Conservation (phyloP, 768 basidiomycete species). For the Leccinum sublutescens region DNA sequence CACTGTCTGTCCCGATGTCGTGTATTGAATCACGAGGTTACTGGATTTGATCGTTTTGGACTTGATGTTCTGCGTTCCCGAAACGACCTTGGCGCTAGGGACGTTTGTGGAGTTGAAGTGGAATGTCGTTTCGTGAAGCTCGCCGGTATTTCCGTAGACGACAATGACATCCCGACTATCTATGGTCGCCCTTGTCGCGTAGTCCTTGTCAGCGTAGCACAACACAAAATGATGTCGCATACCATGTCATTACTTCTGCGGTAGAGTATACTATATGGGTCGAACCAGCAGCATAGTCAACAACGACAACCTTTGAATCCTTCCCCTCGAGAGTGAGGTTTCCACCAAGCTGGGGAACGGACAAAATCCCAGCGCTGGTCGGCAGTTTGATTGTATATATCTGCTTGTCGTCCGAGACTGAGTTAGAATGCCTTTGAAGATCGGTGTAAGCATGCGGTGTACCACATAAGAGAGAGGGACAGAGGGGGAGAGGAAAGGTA, state of each 20-base stretch:
- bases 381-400: slow-evolving; percentile 42
- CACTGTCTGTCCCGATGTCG: slow-evolving; percentile 46
- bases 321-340: slow-evolving; percentile 46
- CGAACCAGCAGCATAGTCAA: slow-evolving; percentile 47
- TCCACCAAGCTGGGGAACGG: slow-evolving; percentile 44
- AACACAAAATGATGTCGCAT: not conserved
- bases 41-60: slow-evolving; percentile 36
- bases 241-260: slow-evolving; percentile 51
- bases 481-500: not conserved
- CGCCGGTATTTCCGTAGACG: slow-evolving; percentile 46
- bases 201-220: not conserved
- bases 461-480: not conserved
- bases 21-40: slow-evolving; percentile 43
- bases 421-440: slow-evolving; percentile 15
- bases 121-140: slow-evolving; percentile 51
- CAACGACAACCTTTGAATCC: slow-evolving; percentile 52
- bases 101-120: slow-evolving; percentile 29
- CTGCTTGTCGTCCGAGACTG: slow-evolving; percentile 9
- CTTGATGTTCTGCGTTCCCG: slow-evolving; percentile 32
- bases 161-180: slow-evolving; percentile 48
- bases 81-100: slow-evolving; percentile 24
- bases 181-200: slow-evolving; percentile 41
- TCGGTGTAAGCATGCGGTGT: slow-evolving; percentile 1
- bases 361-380: slow-evolving; percentile 44
- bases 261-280: slow-evolving; percentile 47